Evolutionary conservation across 352 stramenopile species (phyloP).

Genomic region (Pythium aphanidermatum): DNA sequence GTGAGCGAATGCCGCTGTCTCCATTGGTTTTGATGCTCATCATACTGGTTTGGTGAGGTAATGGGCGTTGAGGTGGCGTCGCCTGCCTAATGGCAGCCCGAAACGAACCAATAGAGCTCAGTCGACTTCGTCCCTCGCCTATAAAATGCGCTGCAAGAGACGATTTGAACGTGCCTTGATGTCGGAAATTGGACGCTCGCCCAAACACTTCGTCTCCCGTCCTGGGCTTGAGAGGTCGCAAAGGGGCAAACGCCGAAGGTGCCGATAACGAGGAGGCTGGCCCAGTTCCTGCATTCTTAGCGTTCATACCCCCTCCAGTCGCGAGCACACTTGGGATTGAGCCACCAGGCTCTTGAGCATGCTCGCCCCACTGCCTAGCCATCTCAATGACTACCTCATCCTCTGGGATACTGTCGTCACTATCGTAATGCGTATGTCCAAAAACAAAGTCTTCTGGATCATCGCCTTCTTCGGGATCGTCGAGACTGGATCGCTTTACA

Average conservation of each 20-base stretch:
- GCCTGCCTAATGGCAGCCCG: conserved; percentile 4
- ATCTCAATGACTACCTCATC: conserved; percentile 22
- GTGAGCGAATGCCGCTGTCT: not conserved
- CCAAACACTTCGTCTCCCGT: conserved; percentile 25
- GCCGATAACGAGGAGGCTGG: conserved; percentile 1
- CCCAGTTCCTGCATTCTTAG: too few species aligned
- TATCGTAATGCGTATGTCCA: conserved; percentile 9
- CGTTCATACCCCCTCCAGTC: too few species aligned
- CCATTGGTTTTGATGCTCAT: not conserved
- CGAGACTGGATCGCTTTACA: conserved; percentile 2
- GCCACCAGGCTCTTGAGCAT: conserved; percentile 6
- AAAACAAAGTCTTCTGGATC: conserved; percentile 24
- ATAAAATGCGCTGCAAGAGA: too few species aligned
- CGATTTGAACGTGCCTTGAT: not conserved
- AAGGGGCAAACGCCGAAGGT: conserved; percentile 13
- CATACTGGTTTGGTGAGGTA: not conserved
- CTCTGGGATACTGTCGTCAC: conserved; percentile 16
- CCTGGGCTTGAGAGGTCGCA: conserved; percentile 25
- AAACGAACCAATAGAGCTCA: conserved; percentile 25
- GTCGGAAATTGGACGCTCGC: not conserved
- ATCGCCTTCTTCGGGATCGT: conserved; percentile 1
- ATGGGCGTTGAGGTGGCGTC: not conserved
- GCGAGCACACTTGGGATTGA: too few species aligned
- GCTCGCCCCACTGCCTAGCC: conserved; percentile 21
- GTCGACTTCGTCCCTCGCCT: not conserved